Conservation (phyloP, 306 rosid species). For the Boehmeria nivea region DNA sequence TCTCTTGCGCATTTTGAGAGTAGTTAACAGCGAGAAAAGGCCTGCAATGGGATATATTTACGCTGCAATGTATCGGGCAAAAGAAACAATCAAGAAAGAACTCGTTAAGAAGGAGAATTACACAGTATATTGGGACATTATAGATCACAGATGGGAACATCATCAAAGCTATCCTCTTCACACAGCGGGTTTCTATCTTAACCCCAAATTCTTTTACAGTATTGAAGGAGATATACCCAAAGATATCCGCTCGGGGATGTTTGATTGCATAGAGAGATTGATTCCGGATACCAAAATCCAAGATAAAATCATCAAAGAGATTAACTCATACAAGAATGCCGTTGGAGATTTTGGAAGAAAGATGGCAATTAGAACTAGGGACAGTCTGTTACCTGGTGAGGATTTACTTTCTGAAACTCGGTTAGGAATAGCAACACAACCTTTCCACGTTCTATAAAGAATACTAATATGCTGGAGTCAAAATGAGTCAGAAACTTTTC, state of each 20-base stretch:
- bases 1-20: constrained; percentile 63
- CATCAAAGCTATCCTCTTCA: constrained; percentile 77
- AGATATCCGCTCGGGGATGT: constrained; percentile 59
- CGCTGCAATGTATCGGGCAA: constrained; percentile 78
- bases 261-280: constrained; percentile 90
- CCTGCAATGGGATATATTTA: constrained; percentile 82
- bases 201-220: constrained; percentile 83
- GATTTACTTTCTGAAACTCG: too few relatives aligned
- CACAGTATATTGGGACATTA: constrained; percentile 78
- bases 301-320: constrained; percentile 80
- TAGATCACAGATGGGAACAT: constrained; percentile 81
- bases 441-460: too few relatives aligned
- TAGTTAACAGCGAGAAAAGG: constrained; percentile 58
- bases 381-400: constrained; percentile 85
- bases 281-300: constrained; percentile 78
- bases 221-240: constrained; percentile 62
- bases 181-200: constrained; percentile 79
- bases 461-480: too few relatives aligned
- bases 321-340: constrained; percentile 61
- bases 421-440: too few relatives aligned
- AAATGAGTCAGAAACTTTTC: too few relatives aligned
- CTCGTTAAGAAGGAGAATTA: constrained; percentile 69
- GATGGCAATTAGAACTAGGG: constrained; percentile 88
- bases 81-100: constrained; percentile 74
- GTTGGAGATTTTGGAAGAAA: constrained; percentile 84